Conservation (phyloP, 1,284 basidiomycete species). For the Puccinia polysora region DNA sequence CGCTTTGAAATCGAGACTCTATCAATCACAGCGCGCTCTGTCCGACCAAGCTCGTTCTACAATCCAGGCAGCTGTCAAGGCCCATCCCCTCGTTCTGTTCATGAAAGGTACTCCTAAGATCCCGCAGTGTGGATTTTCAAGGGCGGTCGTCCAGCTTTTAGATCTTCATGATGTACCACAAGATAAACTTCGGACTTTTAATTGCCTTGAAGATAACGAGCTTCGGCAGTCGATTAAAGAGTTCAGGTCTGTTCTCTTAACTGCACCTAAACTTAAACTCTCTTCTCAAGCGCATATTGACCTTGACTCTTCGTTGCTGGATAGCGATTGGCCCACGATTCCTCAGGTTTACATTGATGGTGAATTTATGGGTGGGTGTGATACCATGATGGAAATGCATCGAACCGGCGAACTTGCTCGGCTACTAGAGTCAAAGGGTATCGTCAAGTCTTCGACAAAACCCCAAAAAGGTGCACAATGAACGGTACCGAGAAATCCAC, state of each 20-base stretch:
- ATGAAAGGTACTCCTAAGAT: conserved; percentile 80
- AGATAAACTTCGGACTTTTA: conserved; percentile 78
- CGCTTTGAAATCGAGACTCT: too few species aligned
- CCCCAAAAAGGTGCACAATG: not conserved
- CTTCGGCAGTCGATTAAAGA: conserved; percentile 83
- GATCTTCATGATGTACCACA: conserved; percentile 76
- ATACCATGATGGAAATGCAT: conserved; percentile 92
- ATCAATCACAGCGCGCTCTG: conserved; percentile 3
- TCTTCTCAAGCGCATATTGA: too few species aligned
- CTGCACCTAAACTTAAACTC: too few species aligned
- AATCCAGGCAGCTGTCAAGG: conserved; percentile 59
- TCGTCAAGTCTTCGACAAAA: conserved; percentile 56
- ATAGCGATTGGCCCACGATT: conserved; percentile 93
- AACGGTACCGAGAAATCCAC: too few species aligned
- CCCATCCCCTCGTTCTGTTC: conserved; percentile 77
- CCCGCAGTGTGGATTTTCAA: conserved; percentile 80
- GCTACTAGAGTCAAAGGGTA: conserved; percentile 67
- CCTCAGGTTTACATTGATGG: conserved; percentile 92
- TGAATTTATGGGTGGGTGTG: conserved; percentile 94
- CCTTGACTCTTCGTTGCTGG: too few species aligned
- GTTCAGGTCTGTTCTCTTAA: conserved; percentile 68
- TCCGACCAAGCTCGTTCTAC: conserved; percentile 7
- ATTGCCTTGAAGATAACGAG: conserved; percentile 82
- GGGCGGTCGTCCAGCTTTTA: conserved; percentile 85
- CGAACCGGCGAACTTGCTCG: conserved; percentile 88